These are phyloP conservation scores for Salix viminalis DNA, from an alignment of 345 rosid genomes.

Conservation along the genomic window DNA sequence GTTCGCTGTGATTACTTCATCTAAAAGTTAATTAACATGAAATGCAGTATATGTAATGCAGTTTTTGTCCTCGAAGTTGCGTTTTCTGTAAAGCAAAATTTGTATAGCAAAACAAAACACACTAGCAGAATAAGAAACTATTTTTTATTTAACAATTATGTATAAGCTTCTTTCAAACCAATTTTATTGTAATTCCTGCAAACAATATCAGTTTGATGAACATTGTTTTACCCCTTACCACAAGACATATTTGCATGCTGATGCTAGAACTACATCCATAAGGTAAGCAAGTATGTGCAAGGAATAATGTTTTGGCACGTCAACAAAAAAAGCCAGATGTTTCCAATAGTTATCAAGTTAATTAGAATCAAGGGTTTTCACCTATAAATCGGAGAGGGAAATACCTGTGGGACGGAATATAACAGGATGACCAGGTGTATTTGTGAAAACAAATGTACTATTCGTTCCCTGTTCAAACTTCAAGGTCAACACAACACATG, in stretches of 20 bases:
- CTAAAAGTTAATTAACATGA: neutral
- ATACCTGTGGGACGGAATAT: conserved; percentile 85
- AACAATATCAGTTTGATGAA: neutral
- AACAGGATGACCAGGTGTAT: conserved; percentile 56
- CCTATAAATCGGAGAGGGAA: neutral
- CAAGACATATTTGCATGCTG: neutral
- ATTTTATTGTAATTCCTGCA: neutral
- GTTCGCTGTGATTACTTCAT: neutral
- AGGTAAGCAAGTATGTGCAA: neutral
- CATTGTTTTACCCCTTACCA: neutral
- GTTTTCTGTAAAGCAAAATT: neutral
- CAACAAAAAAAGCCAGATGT: neutral
- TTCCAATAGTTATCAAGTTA: neutral
- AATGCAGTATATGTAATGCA: neutral
- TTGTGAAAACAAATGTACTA: conserved; percentile 82
- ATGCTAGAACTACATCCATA: neutral
- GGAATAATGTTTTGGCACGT: neutral
- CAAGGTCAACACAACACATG: conserved; percentile 9
- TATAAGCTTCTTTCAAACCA: neutral
- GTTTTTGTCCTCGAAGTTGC: neutral
- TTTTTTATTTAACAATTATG: neutral
- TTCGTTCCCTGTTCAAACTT: conserved; percentile 69
- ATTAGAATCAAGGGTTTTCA: neutral
- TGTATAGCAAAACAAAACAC: neutral
- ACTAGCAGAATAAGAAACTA: neutral